A percentile compares a stretch with the other conserved stretches of the same genome.
Evolutionary conservation across 306 rosid species (phyloP).

Genomic region (Arachis hypogaea): DNA sequence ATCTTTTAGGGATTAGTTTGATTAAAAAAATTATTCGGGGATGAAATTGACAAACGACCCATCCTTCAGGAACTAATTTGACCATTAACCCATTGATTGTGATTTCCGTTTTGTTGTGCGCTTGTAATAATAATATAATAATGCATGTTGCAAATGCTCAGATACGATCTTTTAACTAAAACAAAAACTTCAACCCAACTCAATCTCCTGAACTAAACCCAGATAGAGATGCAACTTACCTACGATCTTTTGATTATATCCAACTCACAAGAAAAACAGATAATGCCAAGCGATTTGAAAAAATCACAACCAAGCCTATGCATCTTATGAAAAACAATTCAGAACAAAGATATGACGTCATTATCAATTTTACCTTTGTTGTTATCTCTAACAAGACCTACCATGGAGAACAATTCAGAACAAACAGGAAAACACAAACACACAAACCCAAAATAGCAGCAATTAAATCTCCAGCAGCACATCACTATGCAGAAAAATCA

Average conservation of each 20-base stretch:
- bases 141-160: conserved; percentile 22
- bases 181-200: neutral
- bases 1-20: too few species aligned
- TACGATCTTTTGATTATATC: neutral
- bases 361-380: conserved; percentile 47
- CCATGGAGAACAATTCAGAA: conserved; percentile 31
- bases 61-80: too few species aligned
- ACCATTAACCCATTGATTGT: neutral
- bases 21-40: too few species aligned
- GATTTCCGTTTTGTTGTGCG: neutral
- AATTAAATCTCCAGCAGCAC: too few species aligned
- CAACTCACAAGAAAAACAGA: conserved; percentile 21
- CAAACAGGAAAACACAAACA: too few species aligned
- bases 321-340: conserved; percentile 44
- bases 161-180: conserved; percentile 11
- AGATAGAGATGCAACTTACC: conserved; percentile 23
- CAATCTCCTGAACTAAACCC: neutral
- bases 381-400: conserved; percentile 7
- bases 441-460: too few species aligned
- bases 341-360: conserved; percentile 33
- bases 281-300: neutral
- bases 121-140: conserved; percentile 15
- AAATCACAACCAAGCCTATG: conserved; percentile 7
- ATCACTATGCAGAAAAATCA: too few species aligned
- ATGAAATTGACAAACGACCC: too few species aligned